These are phyloP conservation scores for Venturia oleaginea DNA, from an alignment of 2,329 filamentous ascomycete species.

Conservation along the genomic window DNA sequence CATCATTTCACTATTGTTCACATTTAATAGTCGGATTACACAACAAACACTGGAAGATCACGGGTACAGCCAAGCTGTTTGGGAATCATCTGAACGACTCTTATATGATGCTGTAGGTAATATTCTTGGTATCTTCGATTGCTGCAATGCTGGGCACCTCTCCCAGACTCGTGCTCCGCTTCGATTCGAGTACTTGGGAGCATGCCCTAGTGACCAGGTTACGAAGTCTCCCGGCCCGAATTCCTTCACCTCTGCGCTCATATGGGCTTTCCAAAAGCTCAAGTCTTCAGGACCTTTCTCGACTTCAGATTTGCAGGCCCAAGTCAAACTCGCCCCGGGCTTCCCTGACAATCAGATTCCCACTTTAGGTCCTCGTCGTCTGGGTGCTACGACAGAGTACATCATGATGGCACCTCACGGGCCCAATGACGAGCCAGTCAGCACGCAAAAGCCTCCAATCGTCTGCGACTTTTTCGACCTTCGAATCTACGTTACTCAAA, in stretches of 20 bases:
- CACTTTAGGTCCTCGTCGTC: background rate
- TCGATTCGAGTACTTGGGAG: background rate
- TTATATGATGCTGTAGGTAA: too few relatives aligned
- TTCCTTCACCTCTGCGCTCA: slow-evolving; percentile 12
- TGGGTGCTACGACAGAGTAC: background rate
- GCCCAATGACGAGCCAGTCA: too few relatives aligned
- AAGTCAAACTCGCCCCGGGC: background rate
- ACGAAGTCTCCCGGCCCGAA: background rate
- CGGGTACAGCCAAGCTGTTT: too few relatives aligned
- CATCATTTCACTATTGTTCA: too few relatives aligned
- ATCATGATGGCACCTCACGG: too few relatives aligned
- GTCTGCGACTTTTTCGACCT: too few relatives aligned
- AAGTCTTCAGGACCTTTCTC: background rate
- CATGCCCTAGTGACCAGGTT: background rate
- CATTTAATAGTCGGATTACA: too few relatives aligned
- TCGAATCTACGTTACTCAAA: too few relatives aligned
- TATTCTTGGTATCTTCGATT: slow-evolving; percentile 12
- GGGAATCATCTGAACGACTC: too few relatives aligned
- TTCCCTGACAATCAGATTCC: background rate
- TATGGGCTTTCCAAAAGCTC: slow-evolving; percentile 9
- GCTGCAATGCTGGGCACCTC: slow-evolving; percentile 8
- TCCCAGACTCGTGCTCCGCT: background rate
- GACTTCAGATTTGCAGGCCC: background rate
- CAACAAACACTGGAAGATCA: background rate
- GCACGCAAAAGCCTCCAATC: too few relatives aligned